Evolutionary conservation across 805 yeast species (phyloP).

Genomic region (Komagataella populi): DNA sequence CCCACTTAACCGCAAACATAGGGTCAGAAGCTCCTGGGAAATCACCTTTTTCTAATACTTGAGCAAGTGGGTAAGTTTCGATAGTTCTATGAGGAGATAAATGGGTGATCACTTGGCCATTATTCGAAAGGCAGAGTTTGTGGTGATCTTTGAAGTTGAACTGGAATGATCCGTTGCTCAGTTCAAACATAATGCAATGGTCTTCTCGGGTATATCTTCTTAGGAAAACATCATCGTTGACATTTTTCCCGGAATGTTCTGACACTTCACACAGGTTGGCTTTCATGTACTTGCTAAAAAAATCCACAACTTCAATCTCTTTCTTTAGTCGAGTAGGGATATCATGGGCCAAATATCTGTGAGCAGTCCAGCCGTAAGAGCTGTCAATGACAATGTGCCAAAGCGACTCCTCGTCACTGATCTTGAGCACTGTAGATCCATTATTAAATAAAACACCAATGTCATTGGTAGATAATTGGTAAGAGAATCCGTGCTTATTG

Average conservation of each 20-base stretch:
- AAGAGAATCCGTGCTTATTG: slow-evolving; percentile 89
- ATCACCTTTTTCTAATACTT: slow-evolving; percentile 30
- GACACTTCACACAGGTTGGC: slow-evolving; percentile 76
- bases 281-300: slow-evolving; percentile 86
- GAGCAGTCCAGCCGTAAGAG: slow-evolving; percentile 39
- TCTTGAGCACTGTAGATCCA: slow-evolving; percentile 66
- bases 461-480: slow-evolving; percentile 79
- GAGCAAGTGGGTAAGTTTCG: slow-evolving; percentile 45
- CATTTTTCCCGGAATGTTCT: slow-evolving; percentile 31
- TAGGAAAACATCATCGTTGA: slow-evolving; percentile 56
- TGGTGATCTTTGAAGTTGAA: slow-evolving; percentile 94
- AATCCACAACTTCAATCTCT: slow-evolving; percentile 76
- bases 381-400: slow-evolving; percentile 44
- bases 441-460: slow-evolving; percentile 87
- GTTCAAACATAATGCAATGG: slow-evolving; percentile 79
- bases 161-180: slow-evolving; percentile 87
- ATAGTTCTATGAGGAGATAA: slow-evolving; percentile 67
- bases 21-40: slow-evolving; percentile 27
- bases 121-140: slow-evolving; percentile 67
- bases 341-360: slow-evolving; percentile 26
- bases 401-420: slow-evolving; percentile 48
- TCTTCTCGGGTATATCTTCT: slow-evolving; percentile 73
- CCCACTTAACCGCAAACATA: slow-evolving; percentile 32
- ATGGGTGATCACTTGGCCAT: slow-evolving; percentile 67
- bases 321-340: slow-evolving; percentile 39